Evolutionary conservation across 805 yeast genomes (phyloP), one percentile per base, ranked within the genome.

Genomic region (fission yeast (Schizosaccharomyces pombe)): DNA sequence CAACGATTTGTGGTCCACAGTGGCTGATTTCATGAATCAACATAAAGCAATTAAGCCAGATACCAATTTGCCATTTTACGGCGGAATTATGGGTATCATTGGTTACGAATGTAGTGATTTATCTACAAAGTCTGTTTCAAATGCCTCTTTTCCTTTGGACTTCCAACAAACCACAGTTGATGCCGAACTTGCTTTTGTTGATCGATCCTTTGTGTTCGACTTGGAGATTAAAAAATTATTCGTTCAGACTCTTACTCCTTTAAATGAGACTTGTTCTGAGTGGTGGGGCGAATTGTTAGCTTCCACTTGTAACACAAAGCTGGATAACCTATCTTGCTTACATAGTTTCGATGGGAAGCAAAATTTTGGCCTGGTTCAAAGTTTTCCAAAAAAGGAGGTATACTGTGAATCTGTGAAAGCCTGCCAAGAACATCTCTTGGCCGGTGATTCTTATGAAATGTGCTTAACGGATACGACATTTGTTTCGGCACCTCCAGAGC

Each of bases 361-460:
- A 16, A n/a, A 24, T 28, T 11, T 2, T 26, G 52, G 52, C n/a
- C 16, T 24, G 28, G 11, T 14, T 5, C 16, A 4, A 3, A 31
- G n/a, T 16, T 16, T 2, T 26, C 33, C 94, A 0, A 68, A 73
- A 9, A 72, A 74, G 57, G 66, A 68, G 0, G 61, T 67, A 0
- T 91, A 91, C 64, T 62, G 69, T 2, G 57, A 67, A 2, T 75
- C 75, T 40, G 83, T 85, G 61, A 61, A 69, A 0, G 56, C 69
- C 52, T 85, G 95, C 63, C 89, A 84, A 64, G 71, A 75, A 14
- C 77, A 68, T 58, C 70, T 89, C 51, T 76, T 72, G 54, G 66
- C 79, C 5, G 98, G 98, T 9, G 93, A 91, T 62, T 85, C 95
- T 1, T 91, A 91, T 63, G 99, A 91, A 64, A 72, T 91, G 14